A percentile compares a stretch with the other conserved stretches of the same genome.
These are phyloP conservation scores for Fusarium albidum DNA, from an alignment of 2,329 filamentous ascomycete genomes.

Conservation along the genomic window DNA sequence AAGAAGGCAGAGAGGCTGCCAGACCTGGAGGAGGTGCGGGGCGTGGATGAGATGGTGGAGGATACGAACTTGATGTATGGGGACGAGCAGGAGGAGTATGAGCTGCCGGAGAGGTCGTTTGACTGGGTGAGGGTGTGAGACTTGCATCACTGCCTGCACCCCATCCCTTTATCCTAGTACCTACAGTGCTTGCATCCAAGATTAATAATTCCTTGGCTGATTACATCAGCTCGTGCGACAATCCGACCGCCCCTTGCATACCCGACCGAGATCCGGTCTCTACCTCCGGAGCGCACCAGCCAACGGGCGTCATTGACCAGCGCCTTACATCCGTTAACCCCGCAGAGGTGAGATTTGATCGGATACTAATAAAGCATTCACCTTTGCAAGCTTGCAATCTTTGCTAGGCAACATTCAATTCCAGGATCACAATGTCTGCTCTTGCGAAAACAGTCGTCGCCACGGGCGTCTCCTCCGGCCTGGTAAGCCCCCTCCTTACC, in stretches of 20 bases:
- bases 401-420: background rate
- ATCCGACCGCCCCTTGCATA: background rate
- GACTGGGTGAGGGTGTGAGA: no score
- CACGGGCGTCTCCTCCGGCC: constrained; percentile 58
- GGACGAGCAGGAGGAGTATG: no score
- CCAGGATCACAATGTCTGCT: constrained; percentile 44
- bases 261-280: background rate
- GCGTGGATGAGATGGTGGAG: no score
- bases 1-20: no score
- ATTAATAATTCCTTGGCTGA: constrained; percentile 14
- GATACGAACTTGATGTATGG: no score
- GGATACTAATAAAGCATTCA: constrained; percentile 7
- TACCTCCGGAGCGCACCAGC: constrained; percentile 9
- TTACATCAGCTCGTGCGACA: constrained; percentile 3
- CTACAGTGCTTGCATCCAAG: no score
- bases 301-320: constrained; percentile 11
- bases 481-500: constrained; percentile 46
- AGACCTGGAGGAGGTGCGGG: no score
- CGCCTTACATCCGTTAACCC: constrained; percentile 34
- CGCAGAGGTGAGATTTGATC: constrained; percentile 11
- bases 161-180: no score
- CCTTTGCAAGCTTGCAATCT: background rate
- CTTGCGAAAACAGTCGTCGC: constrained; percentile 59
- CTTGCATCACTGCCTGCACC: no score
- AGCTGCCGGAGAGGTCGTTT: no score